Evolutionary conservation across 768 basidiomycete genomes (phyloP), one percentile per base, ranked within the genome.

Genomic region (Kwoniella dejecticola): DNA sequence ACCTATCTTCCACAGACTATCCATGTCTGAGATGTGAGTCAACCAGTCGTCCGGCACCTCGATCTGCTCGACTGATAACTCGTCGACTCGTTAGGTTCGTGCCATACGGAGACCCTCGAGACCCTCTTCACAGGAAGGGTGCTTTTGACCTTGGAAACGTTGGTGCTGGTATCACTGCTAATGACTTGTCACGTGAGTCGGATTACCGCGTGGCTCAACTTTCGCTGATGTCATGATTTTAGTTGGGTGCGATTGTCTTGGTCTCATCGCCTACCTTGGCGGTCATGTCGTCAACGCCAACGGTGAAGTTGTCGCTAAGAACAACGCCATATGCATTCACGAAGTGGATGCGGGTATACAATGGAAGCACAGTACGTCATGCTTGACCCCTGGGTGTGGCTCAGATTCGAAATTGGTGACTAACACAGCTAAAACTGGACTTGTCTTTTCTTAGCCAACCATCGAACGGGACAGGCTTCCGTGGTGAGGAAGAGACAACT

Each of bases 321-420:
- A 68, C 17, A 68, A 70, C 27, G 67, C 69, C 15, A 65, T 78
- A n/a, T 78, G 77, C 58, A 50, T 74, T 5, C 75, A 77, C 60
- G 75, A 77, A 55, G 69, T 76, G 42, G 77, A 78, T 57, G 74
- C 64, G 12, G 77, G 77, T 11, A 59, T 78, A 41, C 60, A 54
- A 8, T 74, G 69, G 66, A 78, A 77, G 57, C 76, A 73, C 70
- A 77, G n/a, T n/a, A n/a, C n/a, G n/a, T n/a, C n/a, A n/a, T n/a
- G n/a, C n/a, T n/a, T n/a, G n/a, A n/a, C n/a, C n/a, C n/a, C n/a
- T n/a, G n/a, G n/a, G n/a, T n/a, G n/a, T n/a, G n/a, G n/a, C n/a
- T n/a, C n/a, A n/a, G n/a, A n/a, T n/a, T n/a, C n/a, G n/a, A n/a
- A n/a, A n/a, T n/a, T n/a, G n/a, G n/a, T n/a, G n/a, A n/a, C n/a